Base-by-base conservation (phyloP, 2,329 filamentous ascomycete genomes). In the Plenodomus biglobosus region DNA sequence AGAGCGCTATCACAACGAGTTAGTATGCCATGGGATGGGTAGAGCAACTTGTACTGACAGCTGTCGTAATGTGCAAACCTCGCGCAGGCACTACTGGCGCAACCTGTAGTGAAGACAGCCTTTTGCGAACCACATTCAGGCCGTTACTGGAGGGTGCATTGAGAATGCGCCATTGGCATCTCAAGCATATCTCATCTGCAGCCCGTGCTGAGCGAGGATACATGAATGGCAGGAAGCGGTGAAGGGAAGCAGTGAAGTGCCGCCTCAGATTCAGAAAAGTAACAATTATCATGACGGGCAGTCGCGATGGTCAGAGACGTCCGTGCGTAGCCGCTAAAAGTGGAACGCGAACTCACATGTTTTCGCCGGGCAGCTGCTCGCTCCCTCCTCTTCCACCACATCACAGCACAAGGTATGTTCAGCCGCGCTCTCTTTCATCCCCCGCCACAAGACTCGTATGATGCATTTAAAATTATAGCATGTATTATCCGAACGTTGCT, bases 401-500 rank as follows among this genome's bases (percentile, higher is more conserved):
- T 22, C 38, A 38, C 22, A 20, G 15, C 27, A 24, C 38, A 38
- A 61, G 57, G 64, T 65, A 63, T 42, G 64, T 58, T 32, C 19
- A 35, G 1, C 10, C 30, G 21, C 35, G 6, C 27, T 15, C 13
- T 20, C 17, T 18, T 24, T 44, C 30, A 7, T 46, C 40, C 34
- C 4, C 45, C 7, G n/a, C 18, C 16, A 40, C 11, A 19, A 8
- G 22, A 40, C 17, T 16, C 60, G 47, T 45, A 62, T 73, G 70
- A 73, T 72, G 70, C 59, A 63, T 62, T 65, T 48, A 67, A 69
- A 63, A 63, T 48, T 59, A 71, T 71, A 76, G 75, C 75, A 77
- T 77, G 75, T 77, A 77, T 77, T 76, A 77, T 75, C 75, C 69
- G 69, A 76, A 62, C 53, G 50, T 53, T 59, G 60, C 56, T 65